A percentile compares a stretch with the other conserved stretches of the same genome.
Conservation (phyloP, 2,329 filamentous ascomycete genomes). For the Xylaria sp. region DNA sequence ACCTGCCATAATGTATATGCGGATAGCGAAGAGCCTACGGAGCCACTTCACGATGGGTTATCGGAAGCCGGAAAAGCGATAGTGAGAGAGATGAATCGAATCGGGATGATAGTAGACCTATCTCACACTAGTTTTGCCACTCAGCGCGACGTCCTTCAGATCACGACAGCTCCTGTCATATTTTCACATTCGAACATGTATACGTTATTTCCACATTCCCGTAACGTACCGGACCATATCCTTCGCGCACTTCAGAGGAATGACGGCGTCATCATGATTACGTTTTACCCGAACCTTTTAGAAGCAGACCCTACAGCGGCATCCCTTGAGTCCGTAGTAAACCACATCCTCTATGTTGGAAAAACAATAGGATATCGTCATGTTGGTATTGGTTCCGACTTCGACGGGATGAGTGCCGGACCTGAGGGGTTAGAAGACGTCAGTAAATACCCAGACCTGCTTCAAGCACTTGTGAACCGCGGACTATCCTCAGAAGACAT, state of each 20-base stretch:
- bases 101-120: constrained; percentile 51
- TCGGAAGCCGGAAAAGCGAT: constrained; percentile 44
- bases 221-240: constrained; percentile 56
- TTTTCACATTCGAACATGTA: constrained; percentile 49
- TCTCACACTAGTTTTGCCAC: constrained; percentile 49
- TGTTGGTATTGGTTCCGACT: constrained; percentile 53
- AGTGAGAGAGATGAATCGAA: constrained; percentile 52
- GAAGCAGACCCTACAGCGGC: constrained; percentile 46
- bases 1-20: constrained; percentile 51
- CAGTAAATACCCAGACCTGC: neutral
- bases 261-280: constrained; percentile 54
- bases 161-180: constrained; percentile 47
- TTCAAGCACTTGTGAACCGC: neutral
- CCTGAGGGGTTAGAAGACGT: constrained; percentile 45
- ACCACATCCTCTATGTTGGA: constrained; percentile 49
- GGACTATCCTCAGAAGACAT: neutral
- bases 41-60: constrained; percentile 44
- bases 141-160: constrained; percentile 46
- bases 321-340: constrained; percentile 51
- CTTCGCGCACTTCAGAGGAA: constrained; percentile 51
- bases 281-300: constrained; percentile 50
- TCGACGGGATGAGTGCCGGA: constrained; percentile 49
- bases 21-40: constrained; percentile 40
- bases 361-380: constrained; percentile 51
- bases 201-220: constrained; percentile 45